A percentile compares a stretch with the other conserved stretches of the same genome.
Conservation (phyloP, 1,139 yeast species). For the Blastobotrys buckinghamii region DNA sequence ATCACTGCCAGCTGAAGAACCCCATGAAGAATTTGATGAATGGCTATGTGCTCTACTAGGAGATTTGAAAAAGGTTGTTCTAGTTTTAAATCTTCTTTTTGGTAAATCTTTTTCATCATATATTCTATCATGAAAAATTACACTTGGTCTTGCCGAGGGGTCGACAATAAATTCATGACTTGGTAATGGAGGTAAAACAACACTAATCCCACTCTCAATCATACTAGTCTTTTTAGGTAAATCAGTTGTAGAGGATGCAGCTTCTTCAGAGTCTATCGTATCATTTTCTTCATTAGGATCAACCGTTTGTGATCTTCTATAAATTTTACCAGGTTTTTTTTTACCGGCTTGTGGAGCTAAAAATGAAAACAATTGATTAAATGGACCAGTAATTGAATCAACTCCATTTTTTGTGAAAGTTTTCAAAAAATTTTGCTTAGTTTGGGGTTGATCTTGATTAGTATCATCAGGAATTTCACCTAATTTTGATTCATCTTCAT, state of each 20-base stretch:
- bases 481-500: conserved; percentile 10
- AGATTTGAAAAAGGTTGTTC: conserved; percentile 21
- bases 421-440: conserved; percentile 4
- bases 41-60: neutral
- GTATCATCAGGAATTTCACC: conserved; percentile 36
- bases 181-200: conserved; percentile 85
- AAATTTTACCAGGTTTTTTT: conserved; percentile 30
- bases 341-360: conserved; percentile 32
- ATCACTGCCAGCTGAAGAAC: conserved; percentile 2
- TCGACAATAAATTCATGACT: conserved; percentile 62
- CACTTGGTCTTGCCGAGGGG: conserved; percentile 48
- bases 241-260: conserved; percentile 17
- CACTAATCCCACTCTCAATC: conserved; percentile 74
- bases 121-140: conserved; percentile 72
- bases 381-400: conserved; percentile 14
- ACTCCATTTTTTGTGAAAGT: conserved; percentile 11
- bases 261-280: conserved; percentile 17
- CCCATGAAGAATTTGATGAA: conserved; percentile 1
- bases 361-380: conserved; percentile 24
- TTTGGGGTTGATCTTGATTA: conserved; percentile 1
- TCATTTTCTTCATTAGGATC: conserved; percentile 9
- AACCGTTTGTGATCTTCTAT: conserved; percentile 30
- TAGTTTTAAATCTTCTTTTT: conserved; percentile 30
- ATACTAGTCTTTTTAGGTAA: conserved; percentile 69
- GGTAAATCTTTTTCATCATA: conserved; percentile 67